Evolutionary conservation across 2,329 filamentous ascomycete genomes (phyloP), one percentile per base, ranked within the genome.

Genomic region (Blastomyces gilchristii): DNA sequence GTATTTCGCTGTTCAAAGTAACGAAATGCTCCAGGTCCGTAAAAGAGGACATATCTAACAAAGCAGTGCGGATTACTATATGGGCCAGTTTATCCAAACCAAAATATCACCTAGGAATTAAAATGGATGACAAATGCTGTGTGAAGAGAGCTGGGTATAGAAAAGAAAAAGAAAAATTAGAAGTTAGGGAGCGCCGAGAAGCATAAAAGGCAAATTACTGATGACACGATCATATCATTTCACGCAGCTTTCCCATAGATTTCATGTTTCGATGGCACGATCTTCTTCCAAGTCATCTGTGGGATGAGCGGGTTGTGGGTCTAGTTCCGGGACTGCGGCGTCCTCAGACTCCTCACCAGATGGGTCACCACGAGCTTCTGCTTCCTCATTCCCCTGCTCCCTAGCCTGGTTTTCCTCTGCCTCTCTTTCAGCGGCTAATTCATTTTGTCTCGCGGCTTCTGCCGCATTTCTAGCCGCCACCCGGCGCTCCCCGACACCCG

Each of bases 401-500:
- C 52, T 53, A 41, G 54, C 31, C n/a, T 53, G 62, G 14, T 63
- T 45, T 54, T 63, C 62, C 22, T 58, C 57, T n/a, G 63, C 61
- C 52, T 62, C 62, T 43, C 61, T 50, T 41, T 31, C 56, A 31
- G 52, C 56, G 28, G 52, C 59, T 31, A 62, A 54, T 45, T 65
- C 62, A 49, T 58, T 61, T 25, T 50, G 58, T 14, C 64, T 57
- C 11, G 69, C 72, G 22, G 76, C 76, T 65, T 81, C 78, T 18
- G 81, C 77, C 61, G 81, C 80, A 67, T 83, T 80, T 63, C 81
- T 77, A 34, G 81, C 83, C 65, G 79, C 76, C 16, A 87, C 81
- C 70, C 85, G 82, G 8, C 82, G 76, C 70, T 87, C 85, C 0
- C 85, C 84, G 34, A 87, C 77, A 0, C 85, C 85, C 0, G 85